Evolutionary conservation across 2,329 filamentous ascomycete genomes (phyloP), one percentile per base, ranked within the genome.

Genomic region (Chlorencoelia australis): DNA sequence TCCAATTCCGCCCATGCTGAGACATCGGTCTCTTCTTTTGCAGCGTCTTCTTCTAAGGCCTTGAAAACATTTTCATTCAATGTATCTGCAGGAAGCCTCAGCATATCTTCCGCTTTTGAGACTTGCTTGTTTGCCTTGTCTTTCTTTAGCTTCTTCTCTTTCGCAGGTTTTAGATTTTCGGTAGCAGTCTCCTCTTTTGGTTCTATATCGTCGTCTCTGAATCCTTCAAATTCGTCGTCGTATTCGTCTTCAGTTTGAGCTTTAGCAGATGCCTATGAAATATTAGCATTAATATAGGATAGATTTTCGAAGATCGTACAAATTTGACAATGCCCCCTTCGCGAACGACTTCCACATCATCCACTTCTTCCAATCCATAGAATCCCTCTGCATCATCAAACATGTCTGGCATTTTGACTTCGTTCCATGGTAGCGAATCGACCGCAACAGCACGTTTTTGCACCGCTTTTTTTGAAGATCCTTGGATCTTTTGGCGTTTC

Each of bases 351-450:
- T 94, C 83, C 1, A 98, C 84, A 34, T 84, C 86, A 11, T 94
- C 84, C 30, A 96, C 80, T 52, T 96, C 88, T 53, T 98, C 87
- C 2, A 98, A 64, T 0, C 84, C 87, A 51, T 80, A 93, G 58
- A 98, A 95, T 0, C 91, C 91, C 46, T 93, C 87, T n/a, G 84
- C 84, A 61, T 95, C 85, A 30, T 89, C 78, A 49, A 88, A 68
- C 54, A 82, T 77, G 53, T 88, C 82, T 5, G 85, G 84, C 3
- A 91, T 75, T 14, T 75, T 66, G 8, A 71, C 65, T 25, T 65
- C 58, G 49, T 71, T 65, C 75, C 75, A 80, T 56, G 62, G 57
- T 28, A 80, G 59, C 2, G 67, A 60, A 44, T 67, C 59, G 19
- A 66, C 59, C 28, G 64, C 61, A 15, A 72, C 61, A 2, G 63